Conservation (phyloP, 768 basidiomycete genomes). For the Peribolospora kevripleyi region DNA sequence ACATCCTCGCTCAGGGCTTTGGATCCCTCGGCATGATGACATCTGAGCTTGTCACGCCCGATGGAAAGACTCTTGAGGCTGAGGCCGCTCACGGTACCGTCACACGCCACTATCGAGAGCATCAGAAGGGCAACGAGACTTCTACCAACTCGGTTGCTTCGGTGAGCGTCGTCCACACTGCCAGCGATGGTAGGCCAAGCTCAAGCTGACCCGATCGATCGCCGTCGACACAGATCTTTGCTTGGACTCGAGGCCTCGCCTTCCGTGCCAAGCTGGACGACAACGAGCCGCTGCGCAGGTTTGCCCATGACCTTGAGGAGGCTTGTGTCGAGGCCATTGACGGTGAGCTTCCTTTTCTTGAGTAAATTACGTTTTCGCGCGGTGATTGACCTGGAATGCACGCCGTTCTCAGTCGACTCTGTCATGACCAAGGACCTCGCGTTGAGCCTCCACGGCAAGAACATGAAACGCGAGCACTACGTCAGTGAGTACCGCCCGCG, state of each 20-base stretch:
- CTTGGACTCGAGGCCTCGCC: constrained; percentile 65
- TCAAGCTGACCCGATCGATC: no score
- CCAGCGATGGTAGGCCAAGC: no score
- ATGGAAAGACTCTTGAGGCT: constrained; percentile 72
- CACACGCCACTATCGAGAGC: constrained; percentile 82
- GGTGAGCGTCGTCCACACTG: neutral
- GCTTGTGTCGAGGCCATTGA: constrained; percentile 83
- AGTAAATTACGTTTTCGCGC: neutral
- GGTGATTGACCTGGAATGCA: neutral
- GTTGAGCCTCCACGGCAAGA: constrained; percentile 71
- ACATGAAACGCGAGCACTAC: constrained; percentile 84
- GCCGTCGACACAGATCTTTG: constrained; percentile 37
- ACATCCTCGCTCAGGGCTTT: constrained; percentile 66
- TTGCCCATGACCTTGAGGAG: constrained; percentile 55
- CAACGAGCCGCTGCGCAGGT: constrained; percentile 46
- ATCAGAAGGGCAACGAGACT: constrained; percentile 57
- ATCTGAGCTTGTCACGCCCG: constrained; percentile 62
- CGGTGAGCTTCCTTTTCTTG: constrained; percentile 38
- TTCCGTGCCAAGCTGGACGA: constrained; percentile 80
- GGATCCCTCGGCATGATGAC: constrained; percentile 98
- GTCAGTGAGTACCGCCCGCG: constrained; percentile 46
- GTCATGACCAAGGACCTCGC: constrained; percentile 42
- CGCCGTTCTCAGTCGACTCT: constrained; percentile 7
- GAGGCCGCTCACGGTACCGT: constrained; percentile 75
- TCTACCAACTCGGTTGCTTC: constrained; percentile 96